Percentiles rank a stretch among this genome's conserved stretches.
Evolutionary conservation across 2,329 filamentous ascomycete species (phyloP).

Genomic region (Paecilomyces variotii): DNA sequence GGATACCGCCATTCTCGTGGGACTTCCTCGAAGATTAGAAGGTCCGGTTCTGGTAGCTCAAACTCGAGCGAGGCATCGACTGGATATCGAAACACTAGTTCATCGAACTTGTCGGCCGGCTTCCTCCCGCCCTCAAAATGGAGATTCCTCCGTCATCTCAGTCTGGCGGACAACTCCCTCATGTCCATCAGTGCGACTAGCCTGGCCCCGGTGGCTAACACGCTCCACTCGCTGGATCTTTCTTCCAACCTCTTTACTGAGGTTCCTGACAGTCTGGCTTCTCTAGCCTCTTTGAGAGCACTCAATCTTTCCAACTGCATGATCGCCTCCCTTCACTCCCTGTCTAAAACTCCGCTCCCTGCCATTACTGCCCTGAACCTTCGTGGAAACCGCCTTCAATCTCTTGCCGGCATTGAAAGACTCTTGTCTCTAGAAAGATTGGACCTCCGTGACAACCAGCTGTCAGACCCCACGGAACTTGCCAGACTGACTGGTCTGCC

Average conservation of each 20-base stretch:
- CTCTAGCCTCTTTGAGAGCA: constrained; percentile 77
- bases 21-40: constrained; percentile 64
- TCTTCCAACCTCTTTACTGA: constrained; percentile 91
- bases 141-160: constrained; percentile 88
- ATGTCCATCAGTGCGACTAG: constrained; percentile 69
- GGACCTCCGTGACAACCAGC: constrained; percentile 80
- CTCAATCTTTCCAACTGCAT: constrained; percentile 94
- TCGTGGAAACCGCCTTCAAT: constrained; percentile 76
- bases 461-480: constrained; percentile 86
- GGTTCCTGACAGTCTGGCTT: constrained; percentile 83
- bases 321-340: constrained; percentile 87
- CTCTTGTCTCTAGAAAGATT: constrained; percentile 81
- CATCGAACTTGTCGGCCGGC: constrained; percentile 66
- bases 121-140: constrained; percentile 80
- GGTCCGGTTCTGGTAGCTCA: constrained; percentile 88
- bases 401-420: constrained; percentile 82
- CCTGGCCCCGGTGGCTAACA: constrained; percentile 74
- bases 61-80: constrained; percentile 62
- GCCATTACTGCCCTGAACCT: constrained; percentile 91
- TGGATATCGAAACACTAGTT: constrained; percentile 53
- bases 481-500: constrained; percentile 84
- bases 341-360: constrained; percentile 73
- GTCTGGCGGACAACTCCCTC: constrained; percentile 83
- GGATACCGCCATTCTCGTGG: constrained; percentile 57
- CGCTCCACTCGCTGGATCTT: constrained; percentile 82